Evolutionary conservation across 2,329 filamentous ascomycete genomes (phyloP).

Genomic region (Cadophora gregata): DNA sequence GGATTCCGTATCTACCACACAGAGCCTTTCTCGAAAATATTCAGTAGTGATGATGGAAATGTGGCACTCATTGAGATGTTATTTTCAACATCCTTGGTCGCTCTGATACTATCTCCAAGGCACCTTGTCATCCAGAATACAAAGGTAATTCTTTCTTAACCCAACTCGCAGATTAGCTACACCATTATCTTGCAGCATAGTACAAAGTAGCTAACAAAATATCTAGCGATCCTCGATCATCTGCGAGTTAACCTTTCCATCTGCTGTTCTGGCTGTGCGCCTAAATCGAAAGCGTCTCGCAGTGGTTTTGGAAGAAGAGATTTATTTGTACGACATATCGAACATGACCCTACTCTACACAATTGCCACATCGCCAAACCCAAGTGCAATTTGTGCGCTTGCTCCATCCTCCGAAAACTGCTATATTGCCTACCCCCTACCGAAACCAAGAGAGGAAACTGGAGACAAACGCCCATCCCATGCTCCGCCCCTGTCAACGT

Average conservation of each 20-base stretch:
- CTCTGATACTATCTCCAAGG: slow-evolving; percentile 87
- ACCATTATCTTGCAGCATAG: background rate
- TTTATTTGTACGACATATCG: slow-evolving; percentile 98
- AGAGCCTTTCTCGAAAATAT: slow-evolving; percentile 93
- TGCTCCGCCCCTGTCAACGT: slow-evolving; percentile 79
- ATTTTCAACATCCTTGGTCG: slow-evolving; percentile 96
- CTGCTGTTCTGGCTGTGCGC: slow-evolving; percentile 91
- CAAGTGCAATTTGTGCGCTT: slow-evolving; percentile 86
- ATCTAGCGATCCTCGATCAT: slow-evolving; percentile 75
- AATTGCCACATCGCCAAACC: slow-evolving; percentile 93
- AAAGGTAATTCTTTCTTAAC: slow-evolving; percentile 65
- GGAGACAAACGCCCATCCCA: slow-evolving; percentile 71
- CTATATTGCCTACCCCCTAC: slow-evolving; percentile 92
- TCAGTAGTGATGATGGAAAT: slow-evolving; percentile 92
- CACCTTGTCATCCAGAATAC: slow-evolving; percentile 97
- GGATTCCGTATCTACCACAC: slow-evolving; percentile 97
- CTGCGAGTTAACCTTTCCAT: slow-evolving; percentile 97
- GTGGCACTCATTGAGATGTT: slow-evolving; percentile 98
- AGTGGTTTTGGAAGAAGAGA: slow-evolving; percentile 92
- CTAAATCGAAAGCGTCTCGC: slow-evolving; percentile 93
- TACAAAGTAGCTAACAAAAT: slow-evolving; percentile 8
- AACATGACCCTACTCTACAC: slow-evolving; percentile 96
- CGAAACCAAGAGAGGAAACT: slow-evolving; percentile 69
- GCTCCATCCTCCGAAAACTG: slow-evolving; percentile 96
- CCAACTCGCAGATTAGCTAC: background rate